Evolutionary conservation across 345 rosid genomes (phyloP), one percentile per base, ranked within the genome.

Genomic region (Atalantia buxifolia): DNA sequence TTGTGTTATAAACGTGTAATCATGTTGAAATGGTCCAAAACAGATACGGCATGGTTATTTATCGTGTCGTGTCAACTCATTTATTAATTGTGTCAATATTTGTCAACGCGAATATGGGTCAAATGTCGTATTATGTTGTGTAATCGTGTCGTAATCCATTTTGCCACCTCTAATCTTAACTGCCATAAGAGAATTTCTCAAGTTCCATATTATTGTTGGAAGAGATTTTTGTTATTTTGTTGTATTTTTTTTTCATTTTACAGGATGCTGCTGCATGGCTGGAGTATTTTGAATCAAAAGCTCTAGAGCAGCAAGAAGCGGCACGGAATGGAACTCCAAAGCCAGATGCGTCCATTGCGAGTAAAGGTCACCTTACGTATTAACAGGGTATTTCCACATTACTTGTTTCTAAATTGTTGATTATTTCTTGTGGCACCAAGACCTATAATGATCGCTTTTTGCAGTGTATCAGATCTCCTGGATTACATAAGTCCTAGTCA

Each of bases 231-330:
- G n/a, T n/a, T n/a, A n/a, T n/a, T n/a, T n/a, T n/a, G n/a, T n/a
- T n/a, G n/a, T n/a, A n/a, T n/a, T n/a, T n/a, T n/a, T n/a, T n/a
- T 64, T 77, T 74, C 27, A 21, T 79, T 63, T 77, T 76, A 42
- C 82, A 90, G 94, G 92, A 91, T 81, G 90, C 94, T 88, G 89
- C 88, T 81, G 93, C 93, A 27, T 91, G 93, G 94, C 93, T 89
- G 61, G 90, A 91, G 74, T 89, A 91, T 76, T 89, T 91, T 85
- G 92, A 91, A 71, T 87, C 93, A 24, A 89, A 85, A 81, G 90
- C 88, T 74, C 76, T 88, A 31, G 94, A 91, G 80, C 95, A 89
- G 88, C 93, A 91, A 80, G 93, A 91, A 78, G 91, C 90, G 1
- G 88, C 87, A 33, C 84, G 85, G 72, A 87, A 82, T 82, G 95